Conservation (phyloP, 129 eudicot species). For the Solidago caesia region DNA sequence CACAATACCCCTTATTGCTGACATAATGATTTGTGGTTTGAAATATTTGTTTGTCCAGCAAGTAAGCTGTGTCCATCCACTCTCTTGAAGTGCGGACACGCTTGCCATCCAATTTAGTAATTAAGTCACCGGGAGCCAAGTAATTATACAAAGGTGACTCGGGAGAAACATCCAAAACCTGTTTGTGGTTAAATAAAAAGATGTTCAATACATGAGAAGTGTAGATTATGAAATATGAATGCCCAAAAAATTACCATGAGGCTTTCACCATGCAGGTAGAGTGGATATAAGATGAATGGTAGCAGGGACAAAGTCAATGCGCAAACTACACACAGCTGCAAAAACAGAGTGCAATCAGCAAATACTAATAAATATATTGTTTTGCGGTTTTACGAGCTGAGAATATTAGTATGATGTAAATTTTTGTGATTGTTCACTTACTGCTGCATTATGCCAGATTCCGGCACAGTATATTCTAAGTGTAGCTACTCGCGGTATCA, state of each 20-base stretch:
- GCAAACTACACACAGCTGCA: conserved; percentile 82
- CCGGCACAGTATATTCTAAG: conserved; percentile 97
- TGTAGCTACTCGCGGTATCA: conserved; percentile 53
- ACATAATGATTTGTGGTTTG: conserved; percentile 26
- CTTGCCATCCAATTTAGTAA: conserved; percentile 59
- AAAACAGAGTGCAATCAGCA: conserved; percentile 21
- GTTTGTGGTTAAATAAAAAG: background rate
- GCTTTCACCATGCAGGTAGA: conserved; percentile 67
- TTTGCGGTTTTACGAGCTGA: background rate
- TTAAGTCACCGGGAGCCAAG: conserved; percentile 67
- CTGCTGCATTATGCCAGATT: conserved; percentile 94
- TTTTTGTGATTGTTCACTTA: conserved; percentile 36
- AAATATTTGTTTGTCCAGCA: conserved; percentile 39
- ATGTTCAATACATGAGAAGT: background rate
- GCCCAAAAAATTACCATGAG: conserved; percentile 56
- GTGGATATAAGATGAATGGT: conserved; percentile 67
- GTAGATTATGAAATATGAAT: background rate
- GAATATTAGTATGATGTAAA: background rate
- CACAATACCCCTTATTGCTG: conserved; percentile 61
- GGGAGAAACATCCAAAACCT: conserved; percentile 71
- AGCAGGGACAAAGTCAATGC: conserved; percentile 60
- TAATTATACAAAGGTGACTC: conserved; percentile 61
- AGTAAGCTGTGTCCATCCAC: conserved; percentile 52
- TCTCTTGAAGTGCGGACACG: conserved; percentile 48
- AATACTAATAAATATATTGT: background rate